Conservation (phyloP, 371 early-diverging fungal genomes). For the Nematocida sp. region DNA sequence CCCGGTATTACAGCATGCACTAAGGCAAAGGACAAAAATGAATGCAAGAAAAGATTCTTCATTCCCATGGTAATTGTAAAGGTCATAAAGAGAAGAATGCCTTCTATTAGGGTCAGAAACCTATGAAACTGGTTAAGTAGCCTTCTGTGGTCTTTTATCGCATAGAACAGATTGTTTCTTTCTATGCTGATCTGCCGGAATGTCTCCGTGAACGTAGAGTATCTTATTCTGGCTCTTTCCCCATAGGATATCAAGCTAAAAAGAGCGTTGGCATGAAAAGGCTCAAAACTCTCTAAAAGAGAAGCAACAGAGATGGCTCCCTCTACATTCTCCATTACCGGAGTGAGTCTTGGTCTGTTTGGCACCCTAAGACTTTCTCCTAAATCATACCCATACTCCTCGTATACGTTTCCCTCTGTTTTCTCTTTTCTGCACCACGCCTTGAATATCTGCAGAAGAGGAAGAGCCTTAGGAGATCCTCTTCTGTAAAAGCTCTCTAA, state of each 20-base stretch:
- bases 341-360: constrained; percentile 43
- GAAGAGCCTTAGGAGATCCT: constrained; percentile 48
- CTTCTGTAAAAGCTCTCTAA: constrained; percentile 54
- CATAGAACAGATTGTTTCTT: constrained; percentile 60
- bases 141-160: constrained; percentile 57
- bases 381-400: constrained; percentile 51
- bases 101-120: constrained; percentile 36
- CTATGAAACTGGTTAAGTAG: constrained; percentile 45
- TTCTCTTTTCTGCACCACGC: constrained; percentile 33
- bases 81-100: constrained; percentile 42
- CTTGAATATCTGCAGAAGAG: constrained; percentile 23
- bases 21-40: constrained; percentile 39
- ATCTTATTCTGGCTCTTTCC: constrained; percentile 53
- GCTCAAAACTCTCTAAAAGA: constrained; percentile 38
- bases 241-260: constrained; percentile 61
- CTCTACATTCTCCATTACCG: constrained; percentile 42
- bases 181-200: constrained; percentile 66
- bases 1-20: constrained; percentile 48
- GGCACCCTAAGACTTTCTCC: constrained; percentile 52
- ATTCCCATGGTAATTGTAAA: constrained; percentile 50
- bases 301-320: constrained; percentile 58
- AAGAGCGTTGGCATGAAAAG: constrained; percentile 48
- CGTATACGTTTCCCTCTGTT: constrained; percentile 24
- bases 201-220: constrained; percentile 61
- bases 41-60: constrained; percentile 41